Percentiles rank a stretch among this genome's conserved stretches.
Evolutionary conservation across 768 basidiomycete genomes (phyloP).

Genomic region (Tulasnella sp.): DNA sequence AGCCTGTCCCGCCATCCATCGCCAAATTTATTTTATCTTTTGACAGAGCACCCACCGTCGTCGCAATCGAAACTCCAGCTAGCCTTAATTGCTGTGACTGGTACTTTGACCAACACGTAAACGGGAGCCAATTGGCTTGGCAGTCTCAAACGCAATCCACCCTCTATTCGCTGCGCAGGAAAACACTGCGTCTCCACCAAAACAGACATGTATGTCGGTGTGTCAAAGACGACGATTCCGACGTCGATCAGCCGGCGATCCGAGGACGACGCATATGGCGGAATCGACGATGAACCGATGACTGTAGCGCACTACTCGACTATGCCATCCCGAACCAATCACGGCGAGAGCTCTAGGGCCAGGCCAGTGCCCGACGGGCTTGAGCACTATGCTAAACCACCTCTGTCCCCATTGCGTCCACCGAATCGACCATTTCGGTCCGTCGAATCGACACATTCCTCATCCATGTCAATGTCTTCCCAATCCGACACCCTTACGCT

Average conservation of each 20-base stretch:
- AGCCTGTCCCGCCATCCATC: no score
- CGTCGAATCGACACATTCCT: constrained; percentile 1
- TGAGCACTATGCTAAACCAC: background rate
- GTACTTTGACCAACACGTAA: no score
- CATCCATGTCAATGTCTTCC: constrained; percentile 3
- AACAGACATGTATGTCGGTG: no score
- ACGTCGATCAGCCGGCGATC: background rate
- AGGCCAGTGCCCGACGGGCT: background rate
- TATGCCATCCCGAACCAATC: background rate
- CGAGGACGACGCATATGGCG: constrained; percentile 6
- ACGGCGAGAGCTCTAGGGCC: background rate
- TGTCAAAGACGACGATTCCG: no score
- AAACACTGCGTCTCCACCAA: no score
- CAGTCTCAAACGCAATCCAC: no score
- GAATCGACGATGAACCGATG: constrained; percentile 1
- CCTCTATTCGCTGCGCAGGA: no score
- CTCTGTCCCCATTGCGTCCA: constrained; percentile 8
- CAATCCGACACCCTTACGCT: background rate
- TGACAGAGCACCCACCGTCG: no score
- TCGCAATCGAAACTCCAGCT: no score
- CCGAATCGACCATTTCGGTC: background rate
- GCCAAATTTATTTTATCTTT: no score
- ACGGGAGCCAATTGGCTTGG: no score
- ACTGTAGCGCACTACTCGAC: background rate
- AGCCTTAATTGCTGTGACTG: no score